phyloP scores from a whole-genome alignment of 2,329 filamentous ascomycete genomes.

The Penicillium sp. region DNA sequence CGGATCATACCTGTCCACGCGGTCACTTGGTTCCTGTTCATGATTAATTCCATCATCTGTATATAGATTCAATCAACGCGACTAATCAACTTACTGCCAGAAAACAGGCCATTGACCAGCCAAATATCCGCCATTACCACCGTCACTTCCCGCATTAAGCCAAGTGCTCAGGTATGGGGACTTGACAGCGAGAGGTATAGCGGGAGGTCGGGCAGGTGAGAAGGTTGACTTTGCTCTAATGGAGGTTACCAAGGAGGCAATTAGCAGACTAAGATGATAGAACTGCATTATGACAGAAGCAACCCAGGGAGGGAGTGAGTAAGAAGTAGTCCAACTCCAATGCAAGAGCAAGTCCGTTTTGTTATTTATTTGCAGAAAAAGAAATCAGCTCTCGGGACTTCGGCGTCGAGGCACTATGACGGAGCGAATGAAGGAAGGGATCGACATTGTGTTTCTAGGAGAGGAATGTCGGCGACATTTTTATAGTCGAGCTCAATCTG shows the following conservation, averaged over 20 bases:
- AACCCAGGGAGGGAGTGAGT: slow-evolving; percentile 7
- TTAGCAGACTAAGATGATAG: slow-evolving; percentile 25
- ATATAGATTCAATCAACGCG: background rate
- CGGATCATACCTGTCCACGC: slow-evolving; percentile 69
- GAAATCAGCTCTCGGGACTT: slow-evolving; percentile 4
- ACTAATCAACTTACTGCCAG: slow-evolving; percentile 59
- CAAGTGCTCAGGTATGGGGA: slow-evolving; percentile 74
- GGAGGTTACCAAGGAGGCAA: slow-evolving; percentile 25
- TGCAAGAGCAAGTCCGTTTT: slow-evolving; percentile 19
- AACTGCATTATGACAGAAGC: slow-evolving; percentile 32
- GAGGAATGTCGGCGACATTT: slow-evolving; percentile 31
- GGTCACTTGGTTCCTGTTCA: slow-evolving; percentile 53
- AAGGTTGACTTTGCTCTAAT: slow-evolving; percentile 53
- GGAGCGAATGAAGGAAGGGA: slow-evolving; percentile 15
- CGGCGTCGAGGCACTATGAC: slow-evolving; percentile 5
- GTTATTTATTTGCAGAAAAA: slow-evolving; percentile 16
- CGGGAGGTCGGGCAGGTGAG: slow-evolving; percentile 63
- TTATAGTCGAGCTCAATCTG: slow-evolving; percentile 29
- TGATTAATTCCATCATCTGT: slow-evolving; percentile 15
- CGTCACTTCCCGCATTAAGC: slow-evolving; percentile 61
- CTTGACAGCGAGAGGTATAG: slow-evolving; percentile 70
- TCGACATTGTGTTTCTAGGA: slow-evolving; percentile 28
- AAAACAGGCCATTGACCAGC: slow-evolving; percentile 68
- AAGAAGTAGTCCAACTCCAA: slow-evolving; percentile 21
- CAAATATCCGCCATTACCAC: slow-evolving; percentile 64